Evolutionary conservation across 2,329 filamentous ascomycete species (phyloP).

Genomic region (Pestalotiopsis sp.): DNA sequence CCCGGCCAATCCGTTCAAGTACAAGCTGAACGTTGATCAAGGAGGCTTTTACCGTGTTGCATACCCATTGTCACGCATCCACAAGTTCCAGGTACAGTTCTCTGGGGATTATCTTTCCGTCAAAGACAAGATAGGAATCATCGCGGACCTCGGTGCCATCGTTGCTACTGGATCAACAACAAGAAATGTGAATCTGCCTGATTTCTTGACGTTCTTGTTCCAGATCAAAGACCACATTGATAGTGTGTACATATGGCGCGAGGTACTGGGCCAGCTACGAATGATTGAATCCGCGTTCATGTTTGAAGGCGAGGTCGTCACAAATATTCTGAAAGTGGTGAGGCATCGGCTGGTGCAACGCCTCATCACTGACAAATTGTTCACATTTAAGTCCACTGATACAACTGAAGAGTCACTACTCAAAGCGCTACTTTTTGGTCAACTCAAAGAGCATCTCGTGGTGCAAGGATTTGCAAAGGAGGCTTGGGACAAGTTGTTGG

Average conservation of each 20-base stretch:
- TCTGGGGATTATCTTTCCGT: constrained; percentile 4
- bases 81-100: constrained; percentile 12
- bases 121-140: constrained; percentile 12
- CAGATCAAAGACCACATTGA: neutral
- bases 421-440: constrained; percentile 2
- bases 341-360: neutral
- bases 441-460: constrained; percentile 8
- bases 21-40: constrained; percentile 12
- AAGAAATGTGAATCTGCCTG: neutral
- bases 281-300: constrained; percentile 3
- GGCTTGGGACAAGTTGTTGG: neutral
- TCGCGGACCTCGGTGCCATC: constrained; percentile 12
- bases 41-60: constrained; percentile 14
- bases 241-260: constrained; percentile 8
- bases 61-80: constrained; percentile 9
- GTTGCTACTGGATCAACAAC: neutral
- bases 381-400: neutral
- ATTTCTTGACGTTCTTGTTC: constrained; percentile 13
- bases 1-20: constrained; percentile 6
- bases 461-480: neutral
- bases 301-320: constrained; percentile 3
- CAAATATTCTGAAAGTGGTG: neutral
- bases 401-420: neutral
- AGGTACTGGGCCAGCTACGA: constrained; percentile 8
- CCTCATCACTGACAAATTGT: neutral